Evolutionary conservation across 2,329 filamentous ascomycete species (phyloP).

Genomic region (Nothophoma quercina): DNA sequence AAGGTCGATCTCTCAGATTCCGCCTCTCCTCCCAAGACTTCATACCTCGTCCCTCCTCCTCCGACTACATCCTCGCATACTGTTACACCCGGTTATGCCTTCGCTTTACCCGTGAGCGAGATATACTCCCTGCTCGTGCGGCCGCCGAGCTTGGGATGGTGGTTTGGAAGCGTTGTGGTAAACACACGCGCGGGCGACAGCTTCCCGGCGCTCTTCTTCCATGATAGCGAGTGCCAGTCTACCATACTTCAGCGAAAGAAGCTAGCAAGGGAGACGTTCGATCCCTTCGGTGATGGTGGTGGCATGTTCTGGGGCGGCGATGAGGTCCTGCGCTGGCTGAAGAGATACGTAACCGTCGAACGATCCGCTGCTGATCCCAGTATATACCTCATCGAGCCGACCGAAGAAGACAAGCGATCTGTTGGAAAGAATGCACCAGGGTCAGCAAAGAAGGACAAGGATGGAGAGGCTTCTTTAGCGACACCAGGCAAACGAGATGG

Average conservation of each 20-base stretch:
- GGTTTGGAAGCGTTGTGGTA: constrained; percentile 95
- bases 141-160: constrained; percentile 95
- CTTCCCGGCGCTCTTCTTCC: constrained; percentile 96
- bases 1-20: constrained; percentile 90
- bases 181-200: constrained; percentile 90
- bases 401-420: constrained; percentile 79
- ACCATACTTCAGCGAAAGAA: constrained; percentile 95
- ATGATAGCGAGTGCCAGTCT: constrained; percentile 94
- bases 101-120: constrained; percentile 87
- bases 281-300: constrained; percentile 85
- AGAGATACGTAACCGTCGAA: constrained; percentile 82
- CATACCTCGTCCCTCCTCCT: constrained; percentile 89
- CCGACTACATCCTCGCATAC: constrained; percentile 82
- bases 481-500: constrained; percentile 63
- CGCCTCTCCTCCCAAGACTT: constrained; percentile 81
- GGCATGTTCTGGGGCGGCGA: constrained; percentile 98
- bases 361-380: constrained; percentile 86
- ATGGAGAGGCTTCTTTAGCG: constrained; percentile 38
- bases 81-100: constrained; percentile 80
- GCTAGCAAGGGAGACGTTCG: constrained; percentile 81
- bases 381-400: constrained; percentile 89
- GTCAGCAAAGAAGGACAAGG: constrained; percentile 44
- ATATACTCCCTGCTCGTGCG: constrained; percentile 91
- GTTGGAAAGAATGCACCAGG: constrained; percentile 72
- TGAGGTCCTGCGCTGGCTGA: constrained; percentile 90